phyloP scores from a whole-genome alignment of 2,329 filamentous ascomycete genomes.

The Macrophomina tecta region DNA sequence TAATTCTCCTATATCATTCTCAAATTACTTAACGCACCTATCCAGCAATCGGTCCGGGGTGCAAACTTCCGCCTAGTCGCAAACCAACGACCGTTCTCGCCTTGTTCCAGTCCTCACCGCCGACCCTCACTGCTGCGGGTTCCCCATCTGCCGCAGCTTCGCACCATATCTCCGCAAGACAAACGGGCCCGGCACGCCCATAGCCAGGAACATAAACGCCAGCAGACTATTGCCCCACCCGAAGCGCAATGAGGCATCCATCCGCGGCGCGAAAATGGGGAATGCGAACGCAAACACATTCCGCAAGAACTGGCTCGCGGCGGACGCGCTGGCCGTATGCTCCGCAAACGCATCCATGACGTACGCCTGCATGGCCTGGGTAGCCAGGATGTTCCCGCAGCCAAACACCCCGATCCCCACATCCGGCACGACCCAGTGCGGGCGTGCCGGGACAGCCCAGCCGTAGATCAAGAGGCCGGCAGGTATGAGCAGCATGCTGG shows the following conservation, averaged over 20 bases:
- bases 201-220: conserved; percentile 35
- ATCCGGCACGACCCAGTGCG: conserved; percentile 51
- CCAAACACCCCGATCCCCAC: conserved; percentile 56
- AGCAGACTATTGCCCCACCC: conserved; percentile 45
- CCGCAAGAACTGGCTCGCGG: conserved; percentile 51
- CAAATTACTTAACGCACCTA: no score
- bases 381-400: conserved; percentile 37
- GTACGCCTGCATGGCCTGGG: conserved; percentile 61
- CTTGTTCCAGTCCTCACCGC: neutral
- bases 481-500: conserved; percentile 36
- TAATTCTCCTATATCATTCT: no score
- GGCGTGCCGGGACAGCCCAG: conserved; percentile 35
- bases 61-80: no score
- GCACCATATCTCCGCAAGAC: conserved; percentile 54
- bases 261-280: conserved; percentile 44
- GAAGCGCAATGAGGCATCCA: conserved; percentile 45
- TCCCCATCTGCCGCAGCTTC: conserved; percentile 48
- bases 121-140: conserved; percentile 30
- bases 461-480: conserved; percentile 37
- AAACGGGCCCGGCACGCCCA: conserved; percentile 48
- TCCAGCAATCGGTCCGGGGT: no score
- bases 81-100: no score
- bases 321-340: conserved; percentile 63
- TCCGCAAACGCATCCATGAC: conserved; percentile 65
- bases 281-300: conserved; percentile 37